Percentiles rank a stretch among this genome's conserved stretches.
Conservation (phyloP, 2,329 filamentous ascomycete species). For the Madurella fahalii region DNA sequence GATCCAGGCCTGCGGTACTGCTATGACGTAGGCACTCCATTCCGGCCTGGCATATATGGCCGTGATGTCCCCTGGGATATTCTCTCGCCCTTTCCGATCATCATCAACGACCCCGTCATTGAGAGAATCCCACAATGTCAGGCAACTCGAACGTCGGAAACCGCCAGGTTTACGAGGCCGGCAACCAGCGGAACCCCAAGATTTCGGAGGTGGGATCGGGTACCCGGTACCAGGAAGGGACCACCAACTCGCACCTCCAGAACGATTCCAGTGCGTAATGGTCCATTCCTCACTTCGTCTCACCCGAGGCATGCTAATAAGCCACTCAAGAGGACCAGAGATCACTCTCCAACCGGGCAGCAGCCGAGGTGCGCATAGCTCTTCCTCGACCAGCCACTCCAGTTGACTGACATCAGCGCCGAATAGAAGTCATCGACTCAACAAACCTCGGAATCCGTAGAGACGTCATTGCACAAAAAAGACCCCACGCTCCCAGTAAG, state of each 20-base stretch:
- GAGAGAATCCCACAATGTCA: conserved; percentile 30
- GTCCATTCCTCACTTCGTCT: not conserved
- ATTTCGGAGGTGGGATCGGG: conserved; percentile 47
- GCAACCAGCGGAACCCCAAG: conserved; percentile 67
- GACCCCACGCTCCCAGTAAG: conserved; percentile 59
- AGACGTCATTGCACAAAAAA: conserved; percentile 44
- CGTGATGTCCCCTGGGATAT: too few relatives aligned
- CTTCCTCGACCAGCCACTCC: not conserved
- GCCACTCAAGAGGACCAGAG: conserved; percentile 59
- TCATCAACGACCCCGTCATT: not conserved
- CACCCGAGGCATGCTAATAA: conserved; percentile 19
- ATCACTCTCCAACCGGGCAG: conserved; percentile 66
- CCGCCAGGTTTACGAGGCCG: conserved; percentile 64
- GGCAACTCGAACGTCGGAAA: conserved; percentile 62
- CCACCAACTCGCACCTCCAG: conserved; percentile 62
- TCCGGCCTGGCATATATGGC: too few relatives aligned
- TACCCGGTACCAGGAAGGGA: conserved; percentile 67
- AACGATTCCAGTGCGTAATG: conserved; percentile 63
- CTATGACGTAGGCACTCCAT: too few relatives aligned
- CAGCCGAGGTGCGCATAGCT: conserved; percentile 49
- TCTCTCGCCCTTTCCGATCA: too few relatives aligned
- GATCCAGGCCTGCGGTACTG: too few relatives aligned
- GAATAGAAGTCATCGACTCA: conserved; percentile 19
- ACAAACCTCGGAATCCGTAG: conserved; percentile 40
- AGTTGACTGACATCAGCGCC: not conserved